Evolutionary conservation across 768 basidiomycete species (phyloP), one percentile per base, ranked within the genome.

Genomic region (Nidularia pulvinata): DNA sequence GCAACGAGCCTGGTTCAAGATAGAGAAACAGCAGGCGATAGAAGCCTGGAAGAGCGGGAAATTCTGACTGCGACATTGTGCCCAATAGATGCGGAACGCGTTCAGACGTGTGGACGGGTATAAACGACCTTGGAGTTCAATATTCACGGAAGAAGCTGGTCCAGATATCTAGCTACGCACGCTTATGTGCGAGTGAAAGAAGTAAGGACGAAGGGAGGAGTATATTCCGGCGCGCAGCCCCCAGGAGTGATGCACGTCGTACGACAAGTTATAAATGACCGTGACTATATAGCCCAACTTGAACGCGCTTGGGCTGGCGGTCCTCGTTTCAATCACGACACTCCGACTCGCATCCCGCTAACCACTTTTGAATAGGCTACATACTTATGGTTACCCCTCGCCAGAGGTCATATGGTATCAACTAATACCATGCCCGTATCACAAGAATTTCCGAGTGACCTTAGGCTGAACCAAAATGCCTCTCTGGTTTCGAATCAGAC

Each of bases 1-100:
- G 19, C 10, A 45, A 45, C 67, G 42, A 42, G 84, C 85, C 56
- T 34, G 85, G 85, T 57, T 87, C 85, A 3, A 85, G 56, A 62
- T 85, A 77, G 35, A 85, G 67, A 63, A 85, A 86, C 9, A 86
- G 64, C 30, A 73, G 57, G 48, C 74, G 71, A 66, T 87, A 87
- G 59, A 80, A 73, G 25, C 84, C 82, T 5, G 84, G 77, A 25
- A 86, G 65, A 2, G 82, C 81, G 43, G 74, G 77, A 57, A 85
- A 86, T 49, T 50, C 7, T 50, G 13, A 14, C 6, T 37, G 49
- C 7, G 9, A 7, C 22, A 46, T 46, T 9, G 9, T 46, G 45
- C 9, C 45, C 55, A 57, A 33, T 49, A 48, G 33, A n/a, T 48
- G 52, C 33, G 48, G 49, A 58, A 61, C 47, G 50, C 50, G 46